Percentiles rank a stretch among this genome's conserved stretches.
Evolutionary conservation across 1,284 basidiomycete species (phyloP).

Genomic region (Singerocomus inundabilis): DNA sequence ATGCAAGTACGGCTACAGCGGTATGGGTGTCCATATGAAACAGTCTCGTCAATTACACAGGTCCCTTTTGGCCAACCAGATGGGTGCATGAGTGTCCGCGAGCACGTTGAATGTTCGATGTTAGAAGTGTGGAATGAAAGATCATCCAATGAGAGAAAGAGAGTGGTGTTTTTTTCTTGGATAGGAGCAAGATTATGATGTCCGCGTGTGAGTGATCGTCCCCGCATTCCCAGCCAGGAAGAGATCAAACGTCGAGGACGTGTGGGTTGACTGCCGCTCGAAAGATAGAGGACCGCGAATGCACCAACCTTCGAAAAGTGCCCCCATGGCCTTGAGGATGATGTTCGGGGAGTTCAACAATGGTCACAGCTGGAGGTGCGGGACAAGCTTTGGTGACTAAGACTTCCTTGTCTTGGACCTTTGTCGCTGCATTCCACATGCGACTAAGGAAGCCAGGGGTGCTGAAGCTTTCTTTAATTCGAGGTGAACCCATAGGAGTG

Average conservation of each 20-base stretch:
- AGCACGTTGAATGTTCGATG: constrained; percentile 14
- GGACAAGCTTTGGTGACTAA: constrained; percentile 26
- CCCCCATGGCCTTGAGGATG: constrained; percentile 30
- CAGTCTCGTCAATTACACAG: constrained; percentile 10
- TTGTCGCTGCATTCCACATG: constrained; percentile 61
- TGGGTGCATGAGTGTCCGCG: constrained; percentile 22
- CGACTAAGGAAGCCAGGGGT: constrained; percentile 55
- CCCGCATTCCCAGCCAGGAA: constrained; percentile 1
- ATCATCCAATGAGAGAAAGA: constrained; percentile 19
- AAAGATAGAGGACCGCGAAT: constrained; percentile 47
- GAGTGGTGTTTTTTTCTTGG: constrained; percentile 15
- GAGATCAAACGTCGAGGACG: constrained; percentile 31
- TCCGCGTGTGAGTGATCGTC: constrained; percentile 15
- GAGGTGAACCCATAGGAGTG: constrained; percentile 17
- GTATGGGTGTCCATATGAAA: constrained; percentile 26
- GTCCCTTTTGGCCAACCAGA: constrained; percentile 3
- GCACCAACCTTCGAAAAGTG: constrained; percentile 37
- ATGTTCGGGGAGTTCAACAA: constrained; percentile 35
- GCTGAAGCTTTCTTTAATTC: constrained; percentile 32
- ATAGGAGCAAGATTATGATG: constrained; percentile 27
- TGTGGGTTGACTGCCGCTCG: constrained; percentile 31
- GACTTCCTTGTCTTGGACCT: constrained; percentile 40
- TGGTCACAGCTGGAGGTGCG: constrained; percentile 31
- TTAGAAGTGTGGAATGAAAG: constrained; percentile 31
- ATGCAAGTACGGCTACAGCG: constrained; percentile 28